Percentiles rank a stretch among this genome's conserved stretches.
These are phyloP conservation scores for Boletus mariae DNA, from an alignment of 1,284 basidiomycete species.

Conservation along the genomic window DNA sequence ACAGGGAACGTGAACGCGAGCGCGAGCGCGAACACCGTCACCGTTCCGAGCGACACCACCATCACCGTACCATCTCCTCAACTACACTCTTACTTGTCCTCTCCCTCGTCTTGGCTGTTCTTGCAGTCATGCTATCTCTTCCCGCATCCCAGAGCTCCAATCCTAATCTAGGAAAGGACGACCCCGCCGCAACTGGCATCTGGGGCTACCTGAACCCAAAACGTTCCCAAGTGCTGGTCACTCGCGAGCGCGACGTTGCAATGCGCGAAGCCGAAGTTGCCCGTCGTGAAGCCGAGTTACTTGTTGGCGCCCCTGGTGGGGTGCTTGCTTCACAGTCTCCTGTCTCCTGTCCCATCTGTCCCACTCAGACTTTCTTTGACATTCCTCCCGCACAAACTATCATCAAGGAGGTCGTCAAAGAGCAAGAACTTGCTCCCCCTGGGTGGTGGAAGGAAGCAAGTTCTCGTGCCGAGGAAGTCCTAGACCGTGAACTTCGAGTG, in stretches of 20 bases:
- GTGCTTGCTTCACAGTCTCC: conserved; percentile 55
- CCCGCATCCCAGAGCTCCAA: conserved; percentile 45
- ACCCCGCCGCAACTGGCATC: conserved; percentile 49
- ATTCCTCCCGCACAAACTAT: conserved; percentile 66
- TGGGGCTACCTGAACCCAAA: conserved; percentile 74
- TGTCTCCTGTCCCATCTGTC: conserved; percentile 53
- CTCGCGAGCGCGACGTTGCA: conserved; percentile 72
- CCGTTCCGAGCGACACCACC: conserved; percentile 62
- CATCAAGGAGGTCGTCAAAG: conserved; percentile 80
- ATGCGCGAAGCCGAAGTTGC: conserved; percentile 79
- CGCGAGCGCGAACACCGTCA: conserved; percentile 47
- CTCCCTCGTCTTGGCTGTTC: conserved; percentile 75
- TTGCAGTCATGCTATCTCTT: conserved; percentile 81
- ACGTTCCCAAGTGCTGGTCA: conserved; percentile 70
- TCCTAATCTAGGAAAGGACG: conserved; percentile 34
- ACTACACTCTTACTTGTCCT: conserved; percentile 80
- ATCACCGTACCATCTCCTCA: conserved; percentile 81
- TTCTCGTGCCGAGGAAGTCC: conserved; percentile 69
- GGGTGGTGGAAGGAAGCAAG: conserved; percentile 65
- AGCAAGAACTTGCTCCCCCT: conserved; percentile 70
- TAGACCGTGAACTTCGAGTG: conserved; percentile 78
- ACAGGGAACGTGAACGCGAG: conserved; percentile 57
- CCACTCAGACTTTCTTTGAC: conserved; percentile 48
- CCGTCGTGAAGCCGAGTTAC: conserved; percentile 76
- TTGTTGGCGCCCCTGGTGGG: conserved; percentile 75